Evolutionary conservation across 768 basidiomycete species (phyloP).

Genomic region (Amanita phalloides): DNA sequence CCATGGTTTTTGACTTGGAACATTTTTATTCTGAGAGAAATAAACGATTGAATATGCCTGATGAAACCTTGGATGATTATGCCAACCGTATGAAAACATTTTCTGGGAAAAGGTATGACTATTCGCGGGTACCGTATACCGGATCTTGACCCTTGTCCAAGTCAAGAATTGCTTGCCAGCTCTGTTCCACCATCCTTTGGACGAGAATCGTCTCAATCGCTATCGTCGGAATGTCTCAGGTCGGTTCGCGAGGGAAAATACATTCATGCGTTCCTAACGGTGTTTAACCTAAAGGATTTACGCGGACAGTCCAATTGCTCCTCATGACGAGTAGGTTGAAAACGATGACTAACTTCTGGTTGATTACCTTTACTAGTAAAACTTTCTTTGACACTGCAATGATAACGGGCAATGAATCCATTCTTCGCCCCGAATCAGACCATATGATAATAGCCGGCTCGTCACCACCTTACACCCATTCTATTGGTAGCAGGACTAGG

Average conservation of each 20-base stretch:
- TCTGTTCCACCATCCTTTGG: not conserved
- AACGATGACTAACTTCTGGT: not conserved
- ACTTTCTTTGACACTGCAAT: no score
- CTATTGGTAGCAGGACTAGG: not conserved
- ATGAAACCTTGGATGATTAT: conserved; percentile 42
- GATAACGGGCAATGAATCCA: not conserved
- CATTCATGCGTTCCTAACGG: not conserved
- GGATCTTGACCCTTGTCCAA: not conserved
- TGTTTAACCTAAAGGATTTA: not conserved
- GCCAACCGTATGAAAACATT: conserved; percentile 19
- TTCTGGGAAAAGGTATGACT: conserved; percentile 11
- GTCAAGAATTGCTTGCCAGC: not conserved
- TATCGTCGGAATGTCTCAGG: not conserved
- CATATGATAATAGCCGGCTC: not conserved
- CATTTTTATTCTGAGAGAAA: conserved; percentile 48
- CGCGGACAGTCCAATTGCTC: not conserved
- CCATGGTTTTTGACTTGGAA: conserved; percentile 25
- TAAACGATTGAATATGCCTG: conserved; percentile 38
- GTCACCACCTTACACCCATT: not conserved
- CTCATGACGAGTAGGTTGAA: not conserved
- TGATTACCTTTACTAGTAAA: not conserved
- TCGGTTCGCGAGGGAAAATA: not conserved
- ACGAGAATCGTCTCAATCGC: not conserved
- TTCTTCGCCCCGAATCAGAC: not conserved
- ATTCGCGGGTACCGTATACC: not conserved